Evolutionary conservation across 306 rosid species (phyloP), one percentile per base, ranked within the genome.

Genomic region (Pterocarpus santalinus): DNA sequence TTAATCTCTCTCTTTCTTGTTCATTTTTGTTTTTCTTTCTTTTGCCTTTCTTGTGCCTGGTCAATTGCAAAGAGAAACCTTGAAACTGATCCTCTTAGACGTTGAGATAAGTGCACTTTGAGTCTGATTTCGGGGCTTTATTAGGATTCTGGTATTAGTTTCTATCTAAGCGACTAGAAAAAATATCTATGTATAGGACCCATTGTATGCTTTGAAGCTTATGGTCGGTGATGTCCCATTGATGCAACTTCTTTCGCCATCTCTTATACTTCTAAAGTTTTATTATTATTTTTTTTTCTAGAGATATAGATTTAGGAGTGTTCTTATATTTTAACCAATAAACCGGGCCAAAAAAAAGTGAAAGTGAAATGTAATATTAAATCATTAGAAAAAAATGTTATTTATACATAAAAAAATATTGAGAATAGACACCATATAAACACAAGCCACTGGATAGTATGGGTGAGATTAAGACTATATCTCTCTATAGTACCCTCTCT

Each of bases 61-160:
- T 4, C 14, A 38, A 56, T 46, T 55, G 33, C 13, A 2, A 30
- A 75, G 52, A 33, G 69, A 65, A 73, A 63, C 51, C 28, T 52
- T 36, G 4, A 81, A 73, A 60, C 32, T 34, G 51, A 34, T 58
- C 13, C 60, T 8, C 39, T 9, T 39, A 64, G 69, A 57, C 2
- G 28, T 75, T 87, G 84, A 79, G 67, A 66, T 52, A 35, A 57
- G 46, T 49, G 60, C 17, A 13, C 49, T 41, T 65, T 22, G 6
- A 16, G 7, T 30, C 10, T 12, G 67, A 69, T 28, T 39, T 52
- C 17, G 22, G 52, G 43, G 49, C 69, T 79, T 49, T 74, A 12
- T 38, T 6, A 38, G 55, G 56, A 55, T 75, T 89, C 73, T 63
- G 87, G 84, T 75, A 85, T 72, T 41, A 22, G 84, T 87, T 81